phyloP scores from a whole-genome alignment of 2,329 filamentous ascomycete genomes.

The Curvularia lunata region DNA sequence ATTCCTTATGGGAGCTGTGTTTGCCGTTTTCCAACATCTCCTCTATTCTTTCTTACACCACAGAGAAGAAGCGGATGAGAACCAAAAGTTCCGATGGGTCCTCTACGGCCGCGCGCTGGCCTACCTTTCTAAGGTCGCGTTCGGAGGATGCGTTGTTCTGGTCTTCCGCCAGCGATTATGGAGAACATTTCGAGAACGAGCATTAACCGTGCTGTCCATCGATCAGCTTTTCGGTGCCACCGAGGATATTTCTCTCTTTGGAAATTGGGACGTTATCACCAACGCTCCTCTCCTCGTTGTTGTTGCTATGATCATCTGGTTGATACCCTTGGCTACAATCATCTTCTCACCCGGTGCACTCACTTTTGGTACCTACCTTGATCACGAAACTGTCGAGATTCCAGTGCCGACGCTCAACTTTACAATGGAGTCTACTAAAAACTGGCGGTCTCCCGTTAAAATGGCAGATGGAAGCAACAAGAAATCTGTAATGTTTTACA shows the following conservation, averaged over 20 bases:
- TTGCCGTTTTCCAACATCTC: constrained; percentile 43
- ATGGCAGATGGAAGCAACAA: constrained; percentile 30
- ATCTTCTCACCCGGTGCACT: constrained; percentile 49
- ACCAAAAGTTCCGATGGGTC: constrained; percentile 41
- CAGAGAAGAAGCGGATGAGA: constrained; percentile 28
- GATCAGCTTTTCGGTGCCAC: constrained; percentile 46
- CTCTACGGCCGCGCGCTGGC: constrained; percentile 46
- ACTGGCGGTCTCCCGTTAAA: constrained; percentile 41
- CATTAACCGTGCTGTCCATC: constrained; percentile 44
- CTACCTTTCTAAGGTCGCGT: constrained; percentile 45
- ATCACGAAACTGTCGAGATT: constrained; percentile 22
- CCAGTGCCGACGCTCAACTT: constrained; percentile 40
- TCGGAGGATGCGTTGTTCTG: constrained; percentile 41
- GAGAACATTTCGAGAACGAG: constrained; percentile 41
- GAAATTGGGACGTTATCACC: constrained; percentile 42
- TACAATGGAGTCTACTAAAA: constrained; percentile 38
- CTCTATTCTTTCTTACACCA: constrained; percentile 43
- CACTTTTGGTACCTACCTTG: constrained; percentile 44
- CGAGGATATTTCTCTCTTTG: constrained; percentile 44
- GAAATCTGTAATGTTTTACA: constrained; percentile 43
- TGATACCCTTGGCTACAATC: constrained; percentile 47
- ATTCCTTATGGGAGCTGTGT: constrained; percentile 37
- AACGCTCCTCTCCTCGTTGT: constrained; percentile 35
- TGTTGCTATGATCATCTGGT: constrained; percentile 43
- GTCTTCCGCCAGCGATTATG: constrained; percentile 47